phyloP scores from a whole-genome alignment of 352 stramenopile species.

The Globisporangium irregulare region DNA sequence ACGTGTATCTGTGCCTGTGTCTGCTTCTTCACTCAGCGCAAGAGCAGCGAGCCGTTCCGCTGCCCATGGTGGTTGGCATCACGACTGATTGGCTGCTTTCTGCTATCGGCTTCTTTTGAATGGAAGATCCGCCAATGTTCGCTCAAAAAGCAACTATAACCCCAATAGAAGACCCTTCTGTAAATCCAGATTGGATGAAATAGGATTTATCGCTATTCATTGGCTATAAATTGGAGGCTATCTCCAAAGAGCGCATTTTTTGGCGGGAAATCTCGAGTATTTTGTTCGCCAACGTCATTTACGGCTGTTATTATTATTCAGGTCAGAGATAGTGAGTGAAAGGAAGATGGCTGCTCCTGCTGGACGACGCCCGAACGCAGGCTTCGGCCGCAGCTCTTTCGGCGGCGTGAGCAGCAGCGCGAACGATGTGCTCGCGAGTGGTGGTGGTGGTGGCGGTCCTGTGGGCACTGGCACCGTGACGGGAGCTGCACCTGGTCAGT shows the following conservation, averaged over 20 bases:
- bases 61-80: background rate
- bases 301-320: background rate
- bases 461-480: background rate
- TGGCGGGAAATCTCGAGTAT: background rate
- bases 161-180: background rate
- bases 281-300: background rate
- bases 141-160: background rate
- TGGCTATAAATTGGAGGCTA: background rate
- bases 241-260: background rate
- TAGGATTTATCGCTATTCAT: background rate
- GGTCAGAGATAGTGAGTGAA: background rate
- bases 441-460: background rate
- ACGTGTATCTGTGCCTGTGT: background rate
- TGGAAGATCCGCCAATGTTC: background rate
- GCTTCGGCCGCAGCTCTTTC: slow-evolving; percentile 12
- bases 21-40: background rate
- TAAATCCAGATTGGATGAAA: background rate
- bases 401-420: slow-evolving; percentile 10
- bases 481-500: slow-evolving; percentile 17
- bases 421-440: slow-evolving; percentile 15
- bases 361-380: slow-evolving; percentile 11
- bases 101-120: background rate
- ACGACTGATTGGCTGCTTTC: background rate
- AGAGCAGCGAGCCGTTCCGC: background rate
- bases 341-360: slow-evolving; percentile 5